phyloP scores from a whole-genome alignment of 805 yeast genomes.

The Ogataea thermomethanolica region DNA sequence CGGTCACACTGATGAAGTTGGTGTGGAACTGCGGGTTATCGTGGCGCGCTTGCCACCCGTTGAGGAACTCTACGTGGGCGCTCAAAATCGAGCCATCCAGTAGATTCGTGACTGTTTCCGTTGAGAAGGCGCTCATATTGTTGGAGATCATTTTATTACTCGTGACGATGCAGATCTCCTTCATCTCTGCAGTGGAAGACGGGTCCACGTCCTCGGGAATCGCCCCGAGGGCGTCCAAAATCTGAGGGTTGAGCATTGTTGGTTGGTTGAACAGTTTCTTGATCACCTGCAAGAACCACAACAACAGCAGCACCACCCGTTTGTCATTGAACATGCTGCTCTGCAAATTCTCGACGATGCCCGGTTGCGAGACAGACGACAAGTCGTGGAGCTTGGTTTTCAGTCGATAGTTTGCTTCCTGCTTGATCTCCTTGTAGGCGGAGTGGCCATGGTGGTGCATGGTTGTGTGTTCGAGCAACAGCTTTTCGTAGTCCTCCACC shows the following conservation, averaged over 20 bases:
- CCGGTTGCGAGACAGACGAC: conserved; percentile 17
- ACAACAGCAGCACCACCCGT: conserved; percentile 24
- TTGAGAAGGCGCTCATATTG: conserved; percentile 6
- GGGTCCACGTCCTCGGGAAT: conserved; percentile 21
- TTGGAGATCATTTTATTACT: conserved; percentile 25
- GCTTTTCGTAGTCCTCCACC: conserved; percentile 17
- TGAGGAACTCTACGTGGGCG: conserved; percentile 31
- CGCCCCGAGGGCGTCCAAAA: conserved; percentile 8
- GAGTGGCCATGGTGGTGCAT: conserved; percentile 2
- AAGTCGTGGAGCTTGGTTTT: conserved; percentile 17
- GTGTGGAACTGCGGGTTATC: conserved; percentile 27
- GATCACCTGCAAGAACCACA: conserved; percentile 31
- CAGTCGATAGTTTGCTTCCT: conserved; percentile 13
- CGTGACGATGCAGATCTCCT: conserved; percentile 28
- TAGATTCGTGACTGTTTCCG: conserved; percentile 8
- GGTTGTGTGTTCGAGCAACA: conserved; percentile 7
- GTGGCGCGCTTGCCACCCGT: conserved; percentile 33
- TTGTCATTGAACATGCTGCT: conserved; percentile 29
- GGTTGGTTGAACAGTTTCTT: conserved; percentile 28
- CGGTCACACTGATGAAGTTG: conserved; percentile 28
- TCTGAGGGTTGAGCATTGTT: conserved; percentile 15
- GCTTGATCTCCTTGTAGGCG: conserved; percentile 11
- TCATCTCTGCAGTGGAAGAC: conserved; percentile 12
- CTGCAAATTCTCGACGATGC: conserved; percentile 16
- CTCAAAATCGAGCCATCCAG: conserved; percentile 22